phyloP scores from a whole-genome alignment of 306 rosid species.

The Vigna reflexopilosa region DNA sequence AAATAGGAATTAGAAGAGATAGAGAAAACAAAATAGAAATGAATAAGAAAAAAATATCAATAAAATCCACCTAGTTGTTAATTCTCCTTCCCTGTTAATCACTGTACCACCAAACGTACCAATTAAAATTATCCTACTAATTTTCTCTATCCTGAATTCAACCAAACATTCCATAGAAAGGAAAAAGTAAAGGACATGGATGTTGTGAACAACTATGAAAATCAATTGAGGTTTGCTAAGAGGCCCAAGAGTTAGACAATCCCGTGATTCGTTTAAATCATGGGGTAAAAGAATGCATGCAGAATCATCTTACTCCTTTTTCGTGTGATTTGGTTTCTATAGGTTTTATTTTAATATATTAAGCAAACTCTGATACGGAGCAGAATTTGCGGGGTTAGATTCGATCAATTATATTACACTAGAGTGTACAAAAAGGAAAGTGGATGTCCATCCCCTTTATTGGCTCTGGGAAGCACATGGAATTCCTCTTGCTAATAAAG shows the following conservation, averaged over 20 bases:
- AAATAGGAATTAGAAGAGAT: too few relatives aligned
- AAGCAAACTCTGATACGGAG: background rate
- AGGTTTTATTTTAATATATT: background rate
- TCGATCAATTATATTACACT: background rate
- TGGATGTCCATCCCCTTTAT: background rate
- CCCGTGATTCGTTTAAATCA: background rate
- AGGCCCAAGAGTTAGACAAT: background rate
- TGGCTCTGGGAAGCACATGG: constrained; percentile 13
- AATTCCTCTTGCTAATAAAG: constrained; percentile 29
- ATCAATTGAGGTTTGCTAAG: background rate
- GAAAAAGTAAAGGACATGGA: too few relatives aligned
- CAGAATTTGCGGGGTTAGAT: constrained; percentile 9
- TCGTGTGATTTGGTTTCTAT: background rate
- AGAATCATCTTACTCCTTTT: background rate
- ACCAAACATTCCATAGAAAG: too few relatives aligned
- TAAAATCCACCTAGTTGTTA: too few relatives aligned
- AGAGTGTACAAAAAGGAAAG: constrained; percentile 23
- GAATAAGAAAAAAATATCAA: too few relatives aligned
- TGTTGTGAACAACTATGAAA: background rate
- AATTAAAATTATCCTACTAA: too few relatives aligned
- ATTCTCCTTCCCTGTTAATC: too few relatives aligned
- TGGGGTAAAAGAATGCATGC: background rate
- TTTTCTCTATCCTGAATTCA: too few relatives aligned
- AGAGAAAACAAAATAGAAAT: too few relatives aligned
- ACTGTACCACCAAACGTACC: too few relatives aligned